Conservation (phyloP, 257 asterid genomes). For the Solanum rostratum region DNA sequence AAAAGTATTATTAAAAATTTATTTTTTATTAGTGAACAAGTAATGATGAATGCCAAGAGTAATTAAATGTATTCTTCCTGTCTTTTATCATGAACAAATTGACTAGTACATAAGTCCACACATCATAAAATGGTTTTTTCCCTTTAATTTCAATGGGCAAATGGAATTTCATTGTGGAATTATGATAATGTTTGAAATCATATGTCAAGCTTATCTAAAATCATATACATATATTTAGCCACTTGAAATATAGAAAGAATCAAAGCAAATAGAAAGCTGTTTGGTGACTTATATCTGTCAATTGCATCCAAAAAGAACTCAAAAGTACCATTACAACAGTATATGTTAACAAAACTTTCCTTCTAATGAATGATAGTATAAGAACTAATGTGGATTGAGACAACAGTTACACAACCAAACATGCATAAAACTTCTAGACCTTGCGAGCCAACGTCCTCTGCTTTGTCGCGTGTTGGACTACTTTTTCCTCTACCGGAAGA, state of each 20-base stretch:
- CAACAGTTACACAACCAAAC: not conserved
- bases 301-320: not conserved
- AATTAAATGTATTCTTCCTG: not conserved
- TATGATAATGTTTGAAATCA: not conserved
- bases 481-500: slow-evolving; percentile 73
- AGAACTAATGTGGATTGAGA: not conserved
- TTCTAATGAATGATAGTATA: not conserved
- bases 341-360: not conserved
- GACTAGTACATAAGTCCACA: not conserved
- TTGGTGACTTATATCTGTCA: not conserved
- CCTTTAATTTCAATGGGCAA: not conserved
- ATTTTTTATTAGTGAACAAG: no score
- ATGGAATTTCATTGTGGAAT: not conserved
- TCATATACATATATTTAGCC: not conserved
- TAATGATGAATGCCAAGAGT: no score
- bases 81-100: not conserved
- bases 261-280: not conserved
- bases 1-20: no score
- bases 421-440: slow-evolving; percentile 30
- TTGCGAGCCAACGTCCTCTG: slow-evolving; percentile 87
- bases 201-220: not conserved
- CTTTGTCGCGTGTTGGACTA: slow-evolving; percentile 74
- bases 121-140: not conserved
- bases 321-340: not conserved
- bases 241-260: not conserved